Conservation (phyloP, 2,329 filamentous ascomycete genomes). For the Trichophyton schoenleinii region DNA sequence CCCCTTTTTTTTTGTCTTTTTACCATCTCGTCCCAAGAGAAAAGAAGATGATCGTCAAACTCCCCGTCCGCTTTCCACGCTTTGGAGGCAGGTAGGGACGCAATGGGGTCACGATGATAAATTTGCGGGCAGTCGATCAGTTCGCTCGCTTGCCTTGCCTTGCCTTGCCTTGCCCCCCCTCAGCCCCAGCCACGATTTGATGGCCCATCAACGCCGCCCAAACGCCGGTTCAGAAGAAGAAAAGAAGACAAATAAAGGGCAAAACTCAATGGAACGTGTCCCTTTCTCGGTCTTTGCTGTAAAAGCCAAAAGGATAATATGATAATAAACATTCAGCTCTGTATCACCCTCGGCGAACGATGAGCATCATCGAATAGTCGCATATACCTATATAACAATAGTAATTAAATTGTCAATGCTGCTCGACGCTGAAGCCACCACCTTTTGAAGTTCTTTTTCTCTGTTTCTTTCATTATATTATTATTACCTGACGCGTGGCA, state of each 20-base stretch:
- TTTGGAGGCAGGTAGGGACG: neutral
- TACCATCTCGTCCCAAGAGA: too few species aligned
- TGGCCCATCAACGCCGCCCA: too few species aligned
- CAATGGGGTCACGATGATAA: too few species aligned
- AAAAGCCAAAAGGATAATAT: neutral
- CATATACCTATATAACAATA: too few species aligned
- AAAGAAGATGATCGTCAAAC: too few species aligned
- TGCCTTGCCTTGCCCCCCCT: neutral
- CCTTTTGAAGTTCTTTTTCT: too few species aligned
- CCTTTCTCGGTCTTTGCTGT: neutral
- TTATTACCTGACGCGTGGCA: neutral
- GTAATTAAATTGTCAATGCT: too few species aligned
- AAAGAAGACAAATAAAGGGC: neutral
- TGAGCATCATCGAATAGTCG: neutral
- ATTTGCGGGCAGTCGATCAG: too few species aligned
- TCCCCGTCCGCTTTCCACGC: neutral
- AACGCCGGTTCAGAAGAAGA: neutral
- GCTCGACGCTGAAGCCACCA: too few species aligned
- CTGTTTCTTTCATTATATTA: too few species aligned
- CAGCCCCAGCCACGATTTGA: neutral
- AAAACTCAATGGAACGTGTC: neutral
- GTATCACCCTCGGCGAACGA: neutral
- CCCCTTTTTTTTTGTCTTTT: too few species aligned
- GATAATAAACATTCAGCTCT: neutral
- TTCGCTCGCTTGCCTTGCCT: too few species aligned